A percentile compares a stretch with the other conserved stretches of the same genome.
These are phyloP conservation scores for Shiraia sp. DNA, from an alignment of 2,329 filamentous ascomycete genomes.

Conservation along the genomic window DNA sequence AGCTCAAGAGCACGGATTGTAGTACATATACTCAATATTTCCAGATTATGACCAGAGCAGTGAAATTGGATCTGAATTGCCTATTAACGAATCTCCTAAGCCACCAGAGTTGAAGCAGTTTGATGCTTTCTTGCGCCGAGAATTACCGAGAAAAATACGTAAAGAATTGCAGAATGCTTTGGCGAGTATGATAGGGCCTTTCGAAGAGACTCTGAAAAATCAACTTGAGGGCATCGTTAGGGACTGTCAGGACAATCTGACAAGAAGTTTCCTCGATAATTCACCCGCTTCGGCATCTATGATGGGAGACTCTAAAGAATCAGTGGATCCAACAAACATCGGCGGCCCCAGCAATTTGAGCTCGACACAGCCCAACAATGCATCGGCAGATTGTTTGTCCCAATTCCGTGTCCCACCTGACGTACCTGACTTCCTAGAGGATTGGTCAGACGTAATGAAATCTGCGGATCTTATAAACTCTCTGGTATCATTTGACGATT, in stretches of 20 bases:
- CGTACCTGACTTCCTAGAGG: background rate
- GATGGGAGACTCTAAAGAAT: background rate
- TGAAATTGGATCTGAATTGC: no score
- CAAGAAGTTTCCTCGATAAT: background rate
- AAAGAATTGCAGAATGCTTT: conserved; percentile 3
- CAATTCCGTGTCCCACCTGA: background rate
- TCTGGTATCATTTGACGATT: no score
- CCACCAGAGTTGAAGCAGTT: conserved; percentile 3
- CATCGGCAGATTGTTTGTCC: background rate
- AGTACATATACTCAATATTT: no score
- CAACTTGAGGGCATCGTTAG: conserved; percentile 7
- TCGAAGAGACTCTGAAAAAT: conserved; percentile 10
- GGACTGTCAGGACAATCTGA: conserved; percentile 7
- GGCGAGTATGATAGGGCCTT: conserved; percentile 1
- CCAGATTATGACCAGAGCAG: no score
- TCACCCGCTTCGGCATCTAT: background rate
- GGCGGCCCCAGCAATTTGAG: background rate
- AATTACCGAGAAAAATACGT: conserved; percentile 6
- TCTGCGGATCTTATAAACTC: no score
- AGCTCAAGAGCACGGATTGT: conserved; percentile 1
- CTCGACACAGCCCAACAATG: background rate
- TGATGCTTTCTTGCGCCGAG: conserved; percentile 8
- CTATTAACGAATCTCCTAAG: conserved; percentile 2
- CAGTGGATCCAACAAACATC: background rate
- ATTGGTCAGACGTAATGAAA: background rate